Conservation (phyloP, 768 basidiomycete species). For the Lactarius hatsudake region DNA sequence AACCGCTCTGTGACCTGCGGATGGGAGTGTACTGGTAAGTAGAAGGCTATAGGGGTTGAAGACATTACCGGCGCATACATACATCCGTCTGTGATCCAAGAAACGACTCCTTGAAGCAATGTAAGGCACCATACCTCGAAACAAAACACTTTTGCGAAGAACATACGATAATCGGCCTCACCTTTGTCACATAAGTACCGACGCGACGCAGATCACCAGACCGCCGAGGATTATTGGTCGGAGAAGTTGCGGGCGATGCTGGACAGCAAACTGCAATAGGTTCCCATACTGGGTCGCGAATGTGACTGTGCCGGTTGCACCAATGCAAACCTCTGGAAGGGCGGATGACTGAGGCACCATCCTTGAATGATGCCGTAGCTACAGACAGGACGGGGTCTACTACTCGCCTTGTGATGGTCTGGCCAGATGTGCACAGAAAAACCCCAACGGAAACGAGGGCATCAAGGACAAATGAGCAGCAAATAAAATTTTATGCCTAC, state of each 20-base stretch:
- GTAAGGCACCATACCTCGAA: constrained; percentile 29
- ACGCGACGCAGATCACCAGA: constrained; percentile 23
- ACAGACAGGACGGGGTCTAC: not conserved
- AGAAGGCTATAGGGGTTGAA: constrained; percentile 21
- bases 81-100: constrained; percentile 27
- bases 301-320: constrained; percentile 2
- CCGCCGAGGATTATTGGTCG: constrained; percentile 25
- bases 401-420: not conserved
- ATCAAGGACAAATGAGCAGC: constrained; percentile 24
- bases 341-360: constrained; percentile 5
- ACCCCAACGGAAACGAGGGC: constrained; percentile 30
- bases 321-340: constrained; percentile 12
- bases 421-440: not conserved
- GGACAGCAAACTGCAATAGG: constrained; percentile 22
- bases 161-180: not conserved
- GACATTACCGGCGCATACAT: constrained; percentile 13
- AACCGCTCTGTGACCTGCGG: constrained; percentile 29
- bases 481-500: constrained; percentile 29
- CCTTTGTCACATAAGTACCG: constrained; percentile 27
- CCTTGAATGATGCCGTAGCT: constrained; percentile 16
- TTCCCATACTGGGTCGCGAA: constrained; percentile 8
- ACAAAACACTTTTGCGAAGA: no score
- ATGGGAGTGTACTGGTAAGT: not conserved
- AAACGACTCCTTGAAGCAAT: constrained; percentile 29
- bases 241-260: constrained; percentile 27